Conservation (phyloP, 306 rosid species). For the Prunus davidiana region DNA sequence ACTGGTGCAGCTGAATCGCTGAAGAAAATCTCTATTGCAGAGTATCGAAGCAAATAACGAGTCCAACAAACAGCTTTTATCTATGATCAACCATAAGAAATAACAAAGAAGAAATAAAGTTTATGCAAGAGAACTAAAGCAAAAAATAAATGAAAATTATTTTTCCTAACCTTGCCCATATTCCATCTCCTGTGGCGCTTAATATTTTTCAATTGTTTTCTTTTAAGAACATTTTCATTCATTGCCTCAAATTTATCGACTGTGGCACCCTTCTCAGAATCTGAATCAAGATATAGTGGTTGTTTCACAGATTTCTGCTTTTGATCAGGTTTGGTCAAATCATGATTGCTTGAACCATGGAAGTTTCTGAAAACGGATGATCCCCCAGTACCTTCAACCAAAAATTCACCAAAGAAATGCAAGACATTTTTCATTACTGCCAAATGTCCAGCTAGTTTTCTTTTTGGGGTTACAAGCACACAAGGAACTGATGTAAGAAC, state of each 20-base stretch:
- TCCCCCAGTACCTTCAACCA: conserved; percentile 97
- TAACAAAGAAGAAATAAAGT: conserved; percentile 7
- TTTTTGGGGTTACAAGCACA: conserved; percentile 79
- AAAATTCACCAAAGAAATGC: conserved; percentile 85
- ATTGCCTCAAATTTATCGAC: conserved; percentile 42
- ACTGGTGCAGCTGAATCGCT: conserved; percentile 81
- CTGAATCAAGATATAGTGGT: conserved; percentile 54
- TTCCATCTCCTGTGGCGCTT: conserved; percentile 97
- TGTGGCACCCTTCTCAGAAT: conserved; percentile 49
- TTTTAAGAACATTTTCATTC: conserved; percentile 49
- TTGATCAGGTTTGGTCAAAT: conserved; percentile 56
- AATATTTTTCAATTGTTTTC: conserved; percentile 60
- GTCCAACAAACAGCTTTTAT: conserved; percentile 92
- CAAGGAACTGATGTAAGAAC: conserved; percentile 81
- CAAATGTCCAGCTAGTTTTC: conserved; percentile 90
- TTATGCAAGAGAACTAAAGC: not conserved
- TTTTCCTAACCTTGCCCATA: conserved; percentile 66
- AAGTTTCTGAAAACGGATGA: conserved; percentile 82
- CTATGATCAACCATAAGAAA: conserved; percentile 40
- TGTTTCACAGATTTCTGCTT: conserved; percentile 62
- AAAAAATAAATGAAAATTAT: conserved; percentile 22
- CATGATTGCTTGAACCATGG: conserved; percentile 53
- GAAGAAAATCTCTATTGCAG: conserved; percentile 92
- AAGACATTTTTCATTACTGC: conserved; percentile 86
- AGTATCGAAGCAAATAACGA: conserved; percentile 88